Base-by-base conservation (phyloP, 2,329 filamentous ascomycete species). In the Epichloe coenophiala region DNA sequence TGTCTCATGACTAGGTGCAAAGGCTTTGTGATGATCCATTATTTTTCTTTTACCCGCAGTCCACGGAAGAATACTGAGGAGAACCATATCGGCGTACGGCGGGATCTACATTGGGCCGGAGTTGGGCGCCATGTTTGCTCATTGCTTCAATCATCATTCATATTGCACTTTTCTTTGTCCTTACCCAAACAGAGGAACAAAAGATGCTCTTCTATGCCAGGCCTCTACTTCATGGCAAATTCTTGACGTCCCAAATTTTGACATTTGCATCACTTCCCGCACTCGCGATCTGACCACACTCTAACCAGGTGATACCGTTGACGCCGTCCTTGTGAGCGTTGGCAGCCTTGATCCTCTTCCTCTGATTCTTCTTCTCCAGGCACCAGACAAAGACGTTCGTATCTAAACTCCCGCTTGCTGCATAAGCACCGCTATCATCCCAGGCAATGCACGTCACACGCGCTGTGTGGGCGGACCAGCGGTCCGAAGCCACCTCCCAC, bases 291-390 rank as follows among this genome's bases (percentile, higher is more conserved):
- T 78, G 87, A 52, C 74, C 73, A 8, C 77, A 80, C 31, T 75
- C 76, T 13, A 87, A 74, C 89, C 91, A 98, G 12, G 77, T 77
- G 15, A 97, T 84, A 15, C 87, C 91, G 58, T 85, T 88, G 17
- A 97, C 89, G 9, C 93, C 93, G 62, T 97, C 93, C 70, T 96
- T 96, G 71, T 98, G 93, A 47, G 91, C 89, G 62, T 95, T 95
- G 21, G 81, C 70, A 13, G 82, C 84, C 71, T 93, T 91, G 58
- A 94, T 78, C 58, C 91, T 78, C 67, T 86, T 86, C 2, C 88
- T 89, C 91, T 27, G 91, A 60, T 87, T 84, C 54, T 69, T 75
- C 63, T 88, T 86, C 39, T 72, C 75, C 51, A 96, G 68, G 64
- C 88, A 95, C 88, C 93, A 98, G 31, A 95, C 82, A 63, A 88